These are phyloP conservation scores for Candida nonsorbophila DNA, from an alignment of 805 yeast genomes.

Conservation along the genomic window DNA sequence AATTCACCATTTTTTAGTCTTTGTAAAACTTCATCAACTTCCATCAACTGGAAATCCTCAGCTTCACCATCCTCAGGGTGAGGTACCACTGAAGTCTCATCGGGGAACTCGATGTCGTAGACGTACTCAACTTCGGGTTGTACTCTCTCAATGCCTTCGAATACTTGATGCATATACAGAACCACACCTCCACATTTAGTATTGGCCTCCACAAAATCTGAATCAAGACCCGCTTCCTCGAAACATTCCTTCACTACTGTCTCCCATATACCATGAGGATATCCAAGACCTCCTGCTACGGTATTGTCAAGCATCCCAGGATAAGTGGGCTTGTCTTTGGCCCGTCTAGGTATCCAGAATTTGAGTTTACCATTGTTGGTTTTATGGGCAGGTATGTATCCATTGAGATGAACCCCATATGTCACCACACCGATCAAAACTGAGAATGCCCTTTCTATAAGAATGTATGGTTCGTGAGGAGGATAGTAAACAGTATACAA, in stretches of 20 bases:
- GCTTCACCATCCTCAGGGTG: slow-evolving; percentile 52
- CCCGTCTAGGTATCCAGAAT: slow-evolving; percentile 83
- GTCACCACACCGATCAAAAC: slow-evolving; percentile 81
- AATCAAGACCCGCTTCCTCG: slow-evolving; percentile 83
- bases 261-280: slow-evolving; percentile 68
- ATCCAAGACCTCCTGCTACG: slow-evolving; percentile 91
- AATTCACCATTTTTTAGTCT: slow-evolving; percentile 57
- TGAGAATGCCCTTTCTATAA: slow-evolving; percentile 76
- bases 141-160: slow-evolving; percentile 42
- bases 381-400: slow-evolving; percentile 51
- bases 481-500: slow-evolving; percentile 67
- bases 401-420: slow-evolving; percentile 86
- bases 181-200: slow-evolving; percentile 57
- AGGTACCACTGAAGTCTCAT: slow-evolving; percentile 40
- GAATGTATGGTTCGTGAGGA: slow-evolving; percentile 50
- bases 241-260: slow-evolving; percentile 80
- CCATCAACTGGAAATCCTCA: slow-evolving; percentile 62
- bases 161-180: slow-evolving; percentile 54
- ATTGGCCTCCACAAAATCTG: slow-evolving; percentile 42
- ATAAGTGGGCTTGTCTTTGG: slow-evolving; percentile 75
- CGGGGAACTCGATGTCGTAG: slow-evolving; percentile 62
- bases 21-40: slow-evolving; percentile 48
- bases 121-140: slow-evolving; percentile 88
- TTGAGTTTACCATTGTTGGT: slow-evolving; percentile 37
- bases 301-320: slow-evolving; percentile 92